Evolutionary conservation across 83 land plant genomes (phyloP).

Genomic region (Thuja plicata): DNA sequence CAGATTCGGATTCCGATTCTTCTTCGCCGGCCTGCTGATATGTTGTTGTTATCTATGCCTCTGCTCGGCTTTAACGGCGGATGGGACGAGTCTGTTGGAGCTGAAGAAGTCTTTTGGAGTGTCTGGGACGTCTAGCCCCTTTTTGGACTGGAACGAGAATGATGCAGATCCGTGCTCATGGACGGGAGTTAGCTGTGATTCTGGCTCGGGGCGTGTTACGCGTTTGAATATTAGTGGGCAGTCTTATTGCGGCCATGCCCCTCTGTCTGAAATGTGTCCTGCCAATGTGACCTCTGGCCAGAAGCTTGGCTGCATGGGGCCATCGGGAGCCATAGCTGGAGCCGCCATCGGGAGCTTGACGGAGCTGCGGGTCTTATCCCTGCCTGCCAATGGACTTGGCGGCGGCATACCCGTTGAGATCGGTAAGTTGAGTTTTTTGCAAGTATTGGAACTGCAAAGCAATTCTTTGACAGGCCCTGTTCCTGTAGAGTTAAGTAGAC

Average conservation of each 20-base stretch:
- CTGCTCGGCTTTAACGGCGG: constrained; percentile 4
- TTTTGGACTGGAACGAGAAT: constrained; percentile 34
- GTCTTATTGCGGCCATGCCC: neutral
- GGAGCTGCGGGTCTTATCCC: constrained; percentile 26
- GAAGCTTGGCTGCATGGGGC: constrained; percentile 11
- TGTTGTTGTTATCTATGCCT: neutral
- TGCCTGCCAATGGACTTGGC: constrained; percentile 31
- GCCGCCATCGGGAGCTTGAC: constrained; percentile 26
- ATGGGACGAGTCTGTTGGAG: constrained; percentile 23
- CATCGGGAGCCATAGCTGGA: constrained; percentile 20
- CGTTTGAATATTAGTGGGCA: constrained; percentile 15
- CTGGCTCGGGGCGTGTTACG: constrained; percentile 22
- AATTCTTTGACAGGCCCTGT: constrained; percentile 38
- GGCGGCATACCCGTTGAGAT: constrained; percentile 39
- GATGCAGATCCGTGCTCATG: constrained; percentile 33
- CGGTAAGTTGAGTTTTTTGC: constrained; percentile 20
- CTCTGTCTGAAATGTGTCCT: neutral
- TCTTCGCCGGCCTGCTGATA: neutral
- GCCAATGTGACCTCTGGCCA: neutral
- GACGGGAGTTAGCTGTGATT: constrained; percentile 43
- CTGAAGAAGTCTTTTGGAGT: constrained; percentile 25
- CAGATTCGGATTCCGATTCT: neutral
- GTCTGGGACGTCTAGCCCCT: constrained; percentile 16
- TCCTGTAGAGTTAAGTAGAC: constrained; percentile 14
- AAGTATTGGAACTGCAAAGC: constrained; percentile 31